Percentiles rank a stretch among this genome's conserved stretches.
Evolutionary conservation across 23 red algal species (phyloP).

Genomic region (Agarophyton chilense): DNA sequence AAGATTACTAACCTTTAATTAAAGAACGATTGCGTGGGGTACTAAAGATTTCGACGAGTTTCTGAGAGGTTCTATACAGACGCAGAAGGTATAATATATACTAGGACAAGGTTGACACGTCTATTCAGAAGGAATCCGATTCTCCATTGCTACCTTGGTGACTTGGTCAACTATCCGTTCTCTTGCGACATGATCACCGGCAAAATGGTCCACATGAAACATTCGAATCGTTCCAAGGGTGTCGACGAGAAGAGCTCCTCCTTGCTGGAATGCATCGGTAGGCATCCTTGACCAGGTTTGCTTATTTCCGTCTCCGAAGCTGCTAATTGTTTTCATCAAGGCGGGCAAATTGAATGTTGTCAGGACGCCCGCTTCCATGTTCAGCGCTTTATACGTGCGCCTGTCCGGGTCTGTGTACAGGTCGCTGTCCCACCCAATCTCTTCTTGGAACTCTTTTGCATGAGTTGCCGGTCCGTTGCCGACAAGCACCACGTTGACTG

Average conservation of each 20-base stretch:
- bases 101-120: too few species aligned
- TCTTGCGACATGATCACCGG: constrained; percentile 57
- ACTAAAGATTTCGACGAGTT: background rate
- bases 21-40: background rate
- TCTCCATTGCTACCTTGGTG: background rate
- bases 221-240: constrained; percentile 24
- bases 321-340: constrained; percentile 24
- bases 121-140: background rate
- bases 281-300: constrained; percentile 53
- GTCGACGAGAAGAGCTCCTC: constrained; percentile 53
- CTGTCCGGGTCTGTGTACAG: constrained; percentile 66
- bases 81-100: too few species aligned
- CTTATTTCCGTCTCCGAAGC: constrained; percentile 49
- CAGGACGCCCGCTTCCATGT: constrained; percentile 5
- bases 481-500: constrained; percentile 35
- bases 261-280: constrained; percentile 61
- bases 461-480: constrained; percentile 44
- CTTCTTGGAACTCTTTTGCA: constrained; percentile 32
- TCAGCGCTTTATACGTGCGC: constrained; percentile 42
- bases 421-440: constrained; percentile 35
- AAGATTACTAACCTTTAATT: constrained; percentile 32
- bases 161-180: constrained; percentile 27
- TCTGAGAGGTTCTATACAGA: background rate
- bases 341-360: constrained; percentile 27
- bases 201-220: constrained; percentile 57